Percentiles rank a stretch among this genome's conserved stretches.
phyloP scores from a whole-genome alignment of 1,139 yeast species.

The Saccharomyces pastorianus region DNA sequence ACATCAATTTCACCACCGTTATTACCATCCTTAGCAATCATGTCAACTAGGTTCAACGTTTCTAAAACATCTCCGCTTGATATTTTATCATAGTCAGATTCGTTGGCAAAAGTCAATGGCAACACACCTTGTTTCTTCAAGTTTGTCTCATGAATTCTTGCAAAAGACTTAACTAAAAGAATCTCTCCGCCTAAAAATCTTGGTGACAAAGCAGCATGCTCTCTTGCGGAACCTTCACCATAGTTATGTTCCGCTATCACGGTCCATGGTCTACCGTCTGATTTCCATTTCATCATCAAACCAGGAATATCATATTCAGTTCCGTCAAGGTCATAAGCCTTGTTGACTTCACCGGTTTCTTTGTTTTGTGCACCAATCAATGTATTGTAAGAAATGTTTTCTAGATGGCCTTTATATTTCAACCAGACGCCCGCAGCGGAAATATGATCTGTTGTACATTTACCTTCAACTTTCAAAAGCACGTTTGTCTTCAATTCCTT shows the following conservation, averaged over 20 bases:
- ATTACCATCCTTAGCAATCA: slow-evolving; percentile 74
- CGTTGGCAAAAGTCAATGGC: slow-evolving; percentile 86
- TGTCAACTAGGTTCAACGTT: slow-evolving; percentile 67
- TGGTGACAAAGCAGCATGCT: slow-evolving; percentile 95
- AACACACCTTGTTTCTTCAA: slow-evolving; percentile 94
- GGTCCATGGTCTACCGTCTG: slow-evolving; percentile 77
- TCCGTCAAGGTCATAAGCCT: slow-evolving; percentile 83
- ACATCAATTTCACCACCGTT: slow-evolving; percentile 76
- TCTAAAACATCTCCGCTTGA: slow-evolving; percentile 70
- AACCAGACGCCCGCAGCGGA: slow-evolving; percentile 99
- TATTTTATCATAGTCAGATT: slow-evolving; percentile 76
- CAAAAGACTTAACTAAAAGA: slow-evolving; percentile 88
- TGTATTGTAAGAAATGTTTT: slow-evolving; percentile 90
- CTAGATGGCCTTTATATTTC: slow-evolving; percentile 95
- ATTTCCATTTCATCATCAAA: slow-evolving; percentile 91
- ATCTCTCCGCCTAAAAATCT: slow-evolving; percentile 86
- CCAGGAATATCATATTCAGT: slow-evolving; percentile 79
- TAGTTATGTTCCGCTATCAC: slow-evolving; percentile 96
- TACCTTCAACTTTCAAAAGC: slow-evolving; percentile 86
- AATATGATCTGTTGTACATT: slow-evolving; percentile 96
- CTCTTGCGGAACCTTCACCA: slow-evolving; percentile 99
- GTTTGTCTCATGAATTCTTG: slow-evolving; percentile 89
- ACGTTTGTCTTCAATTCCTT: slow-evolving; percentile 71
- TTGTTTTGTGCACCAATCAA: slow-evolving; percentile 94
- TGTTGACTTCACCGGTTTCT: slow-evolving; percentile 93